Evolutionary conservation across 345 rosid species (phyloP).

Genomic region (Limnanthes douglasii): DNA sequence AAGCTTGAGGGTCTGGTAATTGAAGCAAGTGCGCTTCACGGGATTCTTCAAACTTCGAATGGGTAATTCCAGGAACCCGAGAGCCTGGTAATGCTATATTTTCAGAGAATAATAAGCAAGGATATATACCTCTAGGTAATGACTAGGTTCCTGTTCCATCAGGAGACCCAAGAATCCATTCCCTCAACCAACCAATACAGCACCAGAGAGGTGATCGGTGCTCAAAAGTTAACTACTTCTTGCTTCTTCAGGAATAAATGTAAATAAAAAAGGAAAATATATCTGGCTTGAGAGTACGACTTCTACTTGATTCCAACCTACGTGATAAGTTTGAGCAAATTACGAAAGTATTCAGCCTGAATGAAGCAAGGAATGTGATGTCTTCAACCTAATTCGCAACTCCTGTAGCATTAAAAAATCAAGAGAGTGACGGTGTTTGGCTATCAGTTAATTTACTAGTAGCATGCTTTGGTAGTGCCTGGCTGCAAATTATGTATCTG

Average conservation of each 20-base stretch:
- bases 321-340: conserved; percentile 96
- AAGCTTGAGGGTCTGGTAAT: conserved; percentile 25
- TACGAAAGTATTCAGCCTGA: conserved; percentile 98
- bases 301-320: conserved; percentile 24
- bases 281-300: conserved; percentile 26
- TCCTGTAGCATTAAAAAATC: no score
- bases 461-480: no score
- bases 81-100: conserved; percentile 19
- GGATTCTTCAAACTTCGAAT: conserved; percentile 20
- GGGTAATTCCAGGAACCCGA: conserved; percentile 16
- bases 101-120: conserved; percentile 10
- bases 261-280: conserved; percentile 25
- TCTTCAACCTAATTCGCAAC: no score
- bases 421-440: no score
- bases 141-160: conserved; percentile 13
- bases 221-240: conserved; percentile 17
- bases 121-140: conserved; percentile 20
- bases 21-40: conserved; percentile 23
- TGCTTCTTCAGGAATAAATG: conserved; percentile 17
- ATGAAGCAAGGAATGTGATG: no score
- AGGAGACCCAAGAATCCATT: conserved; percentile 12
- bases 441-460: no score
- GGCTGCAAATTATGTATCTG: no score
- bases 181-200: conserved; percentile 25
- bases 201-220: conserved; percentile 25